phyloP scores from a whole-genome alignment of 257 asterid species.

The Vinca minor region DNA sequence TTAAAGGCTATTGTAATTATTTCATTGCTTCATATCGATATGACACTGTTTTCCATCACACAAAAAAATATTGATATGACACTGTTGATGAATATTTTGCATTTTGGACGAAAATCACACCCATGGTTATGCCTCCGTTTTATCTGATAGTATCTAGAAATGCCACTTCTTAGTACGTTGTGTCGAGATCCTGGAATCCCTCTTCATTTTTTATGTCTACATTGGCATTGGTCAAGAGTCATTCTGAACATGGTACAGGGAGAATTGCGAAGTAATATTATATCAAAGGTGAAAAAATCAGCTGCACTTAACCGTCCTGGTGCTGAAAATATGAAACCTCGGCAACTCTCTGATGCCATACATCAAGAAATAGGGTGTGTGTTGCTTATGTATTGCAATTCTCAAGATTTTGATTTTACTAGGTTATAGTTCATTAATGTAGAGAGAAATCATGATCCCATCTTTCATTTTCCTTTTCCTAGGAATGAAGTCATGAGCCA shows the following conservation, averaged over 20 bases:
- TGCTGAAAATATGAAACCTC: conserved; percentile 73
- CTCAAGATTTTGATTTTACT: not conserved
- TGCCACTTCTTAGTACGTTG: not conserved
- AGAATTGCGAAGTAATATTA: conserved; percentile 52
- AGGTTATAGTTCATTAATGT: not conserved
- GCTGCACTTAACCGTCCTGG: conserved; percentile 64
- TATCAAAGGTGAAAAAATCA: conserved; percentile 67
- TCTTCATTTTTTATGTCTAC: not conserved
- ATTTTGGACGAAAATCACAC: not conserved
- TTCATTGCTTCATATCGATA: not conserved
- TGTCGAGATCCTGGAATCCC: not conserved
- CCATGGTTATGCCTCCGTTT: not conserved
- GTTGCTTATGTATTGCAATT: conserved; percentile 1
- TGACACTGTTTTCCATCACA: not conserved
- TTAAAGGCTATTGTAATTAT: not conserved
- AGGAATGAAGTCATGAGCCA: conserved; percentile 72
- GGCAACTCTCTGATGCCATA: conserved; percentile 94
- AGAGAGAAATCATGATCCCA: not conserved
- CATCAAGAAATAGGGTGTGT: conserved; percentile 88
- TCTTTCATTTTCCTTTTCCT: conserved; percentile 16
- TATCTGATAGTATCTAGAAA: not conserved
- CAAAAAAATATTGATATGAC: not conserved
- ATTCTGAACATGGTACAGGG: conserved; percentile 32
- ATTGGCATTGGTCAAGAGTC: not conserved
- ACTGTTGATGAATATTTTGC: not conserved